Conservation (phyloP, 2,329 filamentous ascomycete species). For the Epichloe coenophiala region DNA sequence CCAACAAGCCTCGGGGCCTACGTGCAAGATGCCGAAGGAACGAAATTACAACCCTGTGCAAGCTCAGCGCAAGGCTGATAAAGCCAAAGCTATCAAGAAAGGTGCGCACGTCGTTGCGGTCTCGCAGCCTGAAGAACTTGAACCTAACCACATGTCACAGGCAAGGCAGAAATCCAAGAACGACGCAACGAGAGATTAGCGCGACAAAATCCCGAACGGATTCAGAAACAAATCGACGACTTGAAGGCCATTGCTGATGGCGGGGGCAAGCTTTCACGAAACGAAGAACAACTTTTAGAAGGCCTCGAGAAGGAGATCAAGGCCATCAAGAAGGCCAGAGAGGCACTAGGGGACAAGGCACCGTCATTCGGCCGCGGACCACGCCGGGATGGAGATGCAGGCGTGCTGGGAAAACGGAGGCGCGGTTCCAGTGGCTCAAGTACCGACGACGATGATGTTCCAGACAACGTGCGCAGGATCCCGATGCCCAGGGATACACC, state of each 20-base stretch:
- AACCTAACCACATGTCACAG: conserved; percentile 20
- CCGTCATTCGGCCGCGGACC: conserved; percentile 43
- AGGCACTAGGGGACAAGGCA: conserved; percentile 68
- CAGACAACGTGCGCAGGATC: conserved; percentile 46
- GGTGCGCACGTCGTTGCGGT: conserved; percentile 23
- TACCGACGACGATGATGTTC: conserved; percentile 38
- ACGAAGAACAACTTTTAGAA: conserved; percentile 68
- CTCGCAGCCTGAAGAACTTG: background rate
- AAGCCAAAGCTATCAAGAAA: conserved; percentile 54
- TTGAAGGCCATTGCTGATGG: conserved; percentile 60
- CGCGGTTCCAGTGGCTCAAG: conserved; percentile 33
- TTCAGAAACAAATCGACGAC: conserved; percentile 85
- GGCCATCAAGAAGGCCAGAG: conserved; percentile 68
- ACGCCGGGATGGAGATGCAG: conserved; percentile 21
- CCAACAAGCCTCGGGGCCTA: background rate
- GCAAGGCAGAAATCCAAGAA: conserved; percentile 52
- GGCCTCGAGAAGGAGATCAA: conserved; percentile 78
- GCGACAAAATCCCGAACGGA: conserved; percentile 71
- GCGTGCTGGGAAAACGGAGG: conserved; percentile 50
- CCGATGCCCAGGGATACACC: conserved; percentile 59
- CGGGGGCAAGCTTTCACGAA: conserved; percentile 50
- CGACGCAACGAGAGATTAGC: conserved; percentile 85
- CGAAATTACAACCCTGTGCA: conserved; percentile 51
- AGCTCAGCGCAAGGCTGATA: conserved; percentile 54
- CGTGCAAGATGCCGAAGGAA: conserved; percentile 44